Base-by-base conservation (phyloP, 2,329 filamentous ascomycete genomes). In the Botrytis porri region DNA sequence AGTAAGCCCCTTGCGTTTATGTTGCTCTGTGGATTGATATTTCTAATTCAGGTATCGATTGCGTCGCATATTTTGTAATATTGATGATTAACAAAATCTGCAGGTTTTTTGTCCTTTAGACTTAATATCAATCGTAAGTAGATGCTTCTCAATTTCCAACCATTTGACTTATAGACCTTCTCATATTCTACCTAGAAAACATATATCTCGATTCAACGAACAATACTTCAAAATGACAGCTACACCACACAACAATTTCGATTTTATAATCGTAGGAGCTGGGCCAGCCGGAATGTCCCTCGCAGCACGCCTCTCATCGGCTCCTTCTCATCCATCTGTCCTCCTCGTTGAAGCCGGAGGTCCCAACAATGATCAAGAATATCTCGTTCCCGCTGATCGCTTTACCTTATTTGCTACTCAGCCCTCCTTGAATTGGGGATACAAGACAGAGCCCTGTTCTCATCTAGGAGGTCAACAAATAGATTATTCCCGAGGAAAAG, bases 291-390 rank as follows among this genome's bases (percentile, higher is more conserved):
- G 90, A 12, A 86, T 86, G 66, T 82, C 86, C 1, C 78, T 91
- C 22, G 89, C 89, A 0, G 81, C 85, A 1, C 81, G 83, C 0
- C 84, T 92, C 6, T 84, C 88, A 2, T 80, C 82, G 29, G 82
- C 86, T 0, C 54, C 82, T 0, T 82, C 83, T 51, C 82, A 81
- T 14, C 89, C 89, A 0, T 83, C 79, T 0, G 85, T 92, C 1
- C 84, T 91, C 2, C 83, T 92, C 1, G 80, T 92, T 3, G 89
- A 92, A 80, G 89, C 89, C 1, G 90, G 90, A 18, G 76, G 74
- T 1, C 76, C 78, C 12, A 87, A 89, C 65, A 83, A 85, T 2
- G 84, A 86, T 73, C 81, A 79, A 8, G 79, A 82, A 14, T 81
- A 86, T 14, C 85, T 85, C 3, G 83, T 87, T 20, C 84, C 85